These are phyloP conservation scores for Rhodotorula babjevae DNA, from an alignment of 768 basidiomycete species.

Conservation along the genomic window DNA sequence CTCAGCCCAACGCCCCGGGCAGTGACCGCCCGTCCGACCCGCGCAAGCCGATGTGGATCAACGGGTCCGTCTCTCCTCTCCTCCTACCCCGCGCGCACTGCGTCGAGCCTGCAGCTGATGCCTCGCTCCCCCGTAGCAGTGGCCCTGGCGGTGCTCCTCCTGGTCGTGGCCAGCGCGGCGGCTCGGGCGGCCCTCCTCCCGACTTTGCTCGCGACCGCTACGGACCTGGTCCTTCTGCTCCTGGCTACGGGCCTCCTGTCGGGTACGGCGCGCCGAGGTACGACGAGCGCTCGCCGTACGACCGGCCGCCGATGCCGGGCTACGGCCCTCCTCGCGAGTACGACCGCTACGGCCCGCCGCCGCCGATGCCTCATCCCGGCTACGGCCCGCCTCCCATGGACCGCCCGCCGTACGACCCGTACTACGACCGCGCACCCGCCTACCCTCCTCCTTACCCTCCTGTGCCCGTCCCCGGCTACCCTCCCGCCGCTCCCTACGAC, in stretches of 20 bases:
- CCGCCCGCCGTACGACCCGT: constrained; percentile 32
- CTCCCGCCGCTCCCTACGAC: constrained; percentile 14
- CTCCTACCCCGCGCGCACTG: no score
- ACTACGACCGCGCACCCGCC: constrained; percentile 24
- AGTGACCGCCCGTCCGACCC: constrained; percentile 35
- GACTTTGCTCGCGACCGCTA: constrained; percentile 2
- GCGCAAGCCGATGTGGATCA: constrained; percentile 37
- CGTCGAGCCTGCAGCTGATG: background rate
- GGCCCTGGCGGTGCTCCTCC: no score
- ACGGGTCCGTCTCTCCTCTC: constrained; percentile 1
- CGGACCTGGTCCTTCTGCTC: background rate
- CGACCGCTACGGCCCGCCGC: constrained; percentile 21
- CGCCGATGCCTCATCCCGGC: constrained; percentile 3
- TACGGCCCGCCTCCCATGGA: constrained; percentile 9
- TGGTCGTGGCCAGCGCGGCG: no score
- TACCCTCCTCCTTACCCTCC: constrained; percentile 14
- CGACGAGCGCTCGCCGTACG: background rate
- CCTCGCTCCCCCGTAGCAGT: no score
- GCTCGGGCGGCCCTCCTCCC: no score
- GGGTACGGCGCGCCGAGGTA: constrained; percentile 10
- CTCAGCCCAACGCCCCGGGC: constrained; percentile 17
- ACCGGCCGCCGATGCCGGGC: constrained; percentile 12
- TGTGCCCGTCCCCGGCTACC: constrained; percentile 8
- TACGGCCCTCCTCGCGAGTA: constrained; percentile 9
- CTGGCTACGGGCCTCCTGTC: constrained; percentile 2